phyloP scores from a whole-genome alignment of 1,139 yeast genomes.

The Nadsonia starkeyi-henricii region DNA sequence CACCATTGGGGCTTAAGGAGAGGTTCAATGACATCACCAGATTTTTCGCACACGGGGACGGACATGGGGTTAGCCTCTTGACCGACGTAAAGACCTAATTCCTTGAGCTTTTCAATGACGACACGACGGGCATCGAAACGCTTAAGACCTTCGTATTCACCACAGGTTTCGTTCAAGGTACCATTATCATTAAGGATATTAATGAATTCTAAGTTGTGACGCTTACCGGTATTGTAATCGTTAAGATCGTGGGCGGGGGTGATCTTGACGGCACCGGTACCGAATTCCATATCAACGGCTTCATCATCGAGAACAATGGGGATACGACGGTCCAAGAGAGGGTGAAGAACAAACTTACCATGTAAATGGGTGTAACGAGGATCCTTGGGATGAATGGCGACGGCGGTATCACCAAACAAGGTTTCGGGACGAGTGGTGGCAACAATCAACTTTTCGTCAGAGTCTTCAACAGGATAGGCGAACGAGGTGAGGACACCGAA shows the following conservation, averaged over 20 bases:
- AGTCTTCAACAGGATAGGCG: slow-evolving; percentile 75
- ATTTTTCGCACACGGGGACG: slow-evolving; percentile 85
- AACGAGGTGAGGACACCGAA: slow-evolving; percentile 93
- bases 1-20: slow-evolving; percentile 98
- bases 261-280: slow-evolving; percentile 98
- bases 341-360: slow-evolving; percentile 84
- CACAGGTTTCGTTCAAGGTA: slow-evolving; percentile 78
- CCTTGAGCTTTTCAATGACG: slow-evolving; percentile 72
- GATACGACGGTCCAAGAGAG: slow-evolving; percentile 69
- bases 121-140: slow-evolving; percentile 85
- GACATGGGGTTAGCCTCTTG: slow-evolving; percentile 94
- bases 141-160: slow-evolving; percentile 82
- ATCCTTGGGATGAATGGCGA: slow-evolving; percentile 95
- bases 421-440: slow-evolving; percentile 99
- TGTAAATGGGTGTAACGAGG: slow-evolving; percentile 85
- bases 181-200: slow-evolving; percentile 92
- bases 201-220: slow-evolving; percentile 76
- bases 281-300: slow-evolving; percentile 98
- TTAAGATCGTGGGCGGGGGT: slow-evolving; percentile 97
- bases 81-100: slow-evolving; percentile 59
- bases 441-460: slow-evolving; percentile 80
- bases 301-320: slow-evolving; percentile 85
- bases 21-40: slow-evolving; percentile 95
- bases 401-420: slow-evolving; percentile 92
- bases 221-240: slow-evolving; percentile 93